Percentiles rank a stretch among this genome's conserved stretches.
phyloP scores from a whole-genome alignment of 2,329 filamentous ascomycete genomes.

The Fusarium brevicatenulatum region DNA sequence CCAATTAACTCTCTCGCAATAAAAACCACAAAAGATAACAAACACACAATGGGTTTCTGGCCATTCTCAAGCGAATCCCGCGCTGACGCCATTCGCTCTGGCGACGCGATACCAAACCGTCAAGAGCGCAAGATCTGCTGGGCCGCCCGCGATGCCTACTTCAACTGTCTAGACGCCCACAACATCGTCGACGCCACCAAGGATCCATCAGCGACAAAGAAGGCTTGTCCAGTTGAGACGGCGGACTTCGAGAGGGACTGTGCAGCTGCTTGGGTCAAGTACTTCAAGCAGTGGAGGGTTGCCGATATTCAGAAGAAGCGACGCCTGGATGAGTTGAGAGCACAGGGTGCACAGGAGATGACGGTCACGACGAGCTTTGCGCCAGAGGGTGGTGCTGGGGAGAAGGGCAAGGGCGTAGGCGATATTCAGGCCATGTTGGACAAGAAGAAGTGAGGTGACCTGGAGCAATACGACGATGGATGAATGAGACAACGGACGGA shows the following conservation, averaged over 20 bases:
- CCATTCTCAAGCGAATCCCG: slow-evolving; percentile 60
- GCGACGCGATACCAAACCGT: slow-evolving; percentile 82
- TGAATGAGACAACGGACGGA: background rate
- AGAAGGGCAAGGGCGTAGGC: slow-evolving; percentile 48
- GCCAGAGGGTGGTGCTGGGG: slow-evolving; percentile 46
- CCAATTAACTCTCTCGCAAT: background rate
- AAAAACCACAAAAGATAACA: slow-evolving; percentile 13
- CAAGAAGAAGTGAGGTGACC: slow-evolving; percentile 44
- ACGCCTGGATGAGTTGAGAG: slow-evolving; percentile 78
- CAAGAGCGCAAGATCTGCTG: slow-evolving; percentile 86
- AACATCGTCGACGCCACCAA: slow-evolving; percentile 76
- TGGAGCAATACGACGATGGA: background rate
- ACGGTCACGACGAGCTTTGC: slow-evolving; percentile 53
- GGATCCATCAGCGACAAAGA: slow-evolving; percentile 52
- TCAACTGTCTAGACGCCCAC: slow-evolving; percentile 84
- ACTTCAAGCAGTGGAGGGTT: slow-evolving; percentile 96
- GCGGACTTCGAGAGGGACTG: slow-evolving; percentile 83
- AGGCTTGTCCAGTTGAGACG: slow-evolving; percentile 54
- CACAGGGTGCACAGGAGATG: slow-evolving; percentile 75
- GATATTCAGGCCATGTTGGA: slow-evolving; percentile 55
- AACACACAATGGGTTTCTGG: slow-evolving; percentile 56
- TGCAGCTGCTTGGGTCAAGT: slow-evolving; percentile 93
- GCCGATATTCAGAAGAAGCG: slow-evolving; percentile 89
- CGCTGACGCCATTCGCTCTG: slow-evolving; percentile 65
- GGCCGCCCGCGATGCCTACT: slow-evolving; percentile 89